Base-by-base conservation (phyloP, 2,329 filamentous ascomycete genomes). In the Tetracladium maxilliforme region DNA sequence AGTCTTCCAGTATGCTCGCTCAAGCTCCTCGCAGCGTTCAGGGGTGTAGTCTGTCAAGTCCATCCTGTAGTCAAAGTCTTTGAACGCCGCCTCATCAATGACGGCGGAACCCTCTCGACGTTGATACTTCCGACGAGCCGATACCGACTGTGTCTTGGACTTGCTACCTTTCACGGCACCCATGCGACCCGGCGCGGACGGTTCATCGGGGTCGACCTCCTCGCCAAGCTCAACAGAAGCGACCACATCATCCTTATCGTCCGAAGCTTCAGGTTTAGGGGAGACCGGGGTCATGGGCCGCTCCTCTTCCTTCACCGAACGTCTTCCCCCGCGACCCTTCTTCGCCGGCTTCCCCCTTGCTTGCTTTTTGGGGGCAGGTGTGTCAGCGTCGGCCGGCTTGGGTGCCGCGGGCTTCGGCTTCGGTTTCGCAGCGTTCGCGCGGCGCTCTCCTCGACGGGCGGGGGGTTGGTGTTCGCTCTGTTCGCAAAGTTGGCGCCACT, bases 401-500 rank as follows among this genome's bases (percentile, higher is more conserved):
- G 6, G 24, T 14, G 56, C 36, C 2, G 44, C 33, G 5, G 54
- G 44, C 33, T 58, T 66, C 3, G 59, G 52, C 36, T 54, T 64
- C 19, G 24, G 23, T 20, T 35, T 41, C 7, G 48, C 45, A 27
- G 44, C 44, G 16, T 45, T 50, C 28, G 70, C 69, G 32, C 81
- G 70, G 35, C 78, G 64, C 52, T 90, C 80, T 27, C 92, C 90
- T 46, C 90, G 74, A 42, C 75, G 75, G 6, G 90, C 90, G 1
- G 90, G 90, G 7, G 90, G 90, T 42, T 95, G 90, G 47, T 98
- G 84, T 41, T 93, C 86, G 45, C 82, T 86, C 52, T 94, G 84
- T 34, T 94, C 81, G 46, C 86, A 94, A 19, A 95, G 64, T 28
- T 81, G 70, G 38, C 84, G 82, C 90, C 90, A 98, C 51, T 98